These are phyloP conservation scores for Mentha longifolia DNA, from an alignment of 257 asterid species.

Conservation along the genomic window DNA sequence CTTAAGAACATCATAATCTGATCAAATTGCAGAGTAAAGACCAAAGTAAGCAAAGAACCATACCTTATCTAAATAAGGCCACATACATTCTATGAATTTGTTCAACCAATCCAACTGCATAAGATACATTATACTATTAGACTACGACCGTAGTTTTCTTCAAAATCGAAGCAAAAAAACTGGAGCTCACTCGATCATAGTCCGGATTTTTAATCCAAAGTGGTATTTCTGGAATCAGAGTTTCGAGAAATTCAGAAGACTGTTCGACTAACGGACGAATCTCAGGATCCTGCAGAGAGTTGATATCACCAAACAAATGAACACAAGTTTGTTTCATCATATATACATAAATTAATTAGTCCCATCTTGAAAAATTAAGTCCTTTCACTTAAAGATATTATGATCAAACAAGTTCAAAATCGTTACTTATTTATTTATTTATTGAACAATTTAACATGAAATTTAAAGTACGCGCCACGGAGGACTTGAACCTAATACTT, in stretches of 20 bases:
- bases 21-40: not conserved
- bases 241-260: constrained; percentile 50
- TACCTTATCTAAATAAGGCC: constrained; percentile 97
- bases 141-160: not conserved
- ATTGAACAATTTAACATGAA: too few relatives aligned
- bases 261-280: constrained; percentile 65
- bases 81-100: constrained; percentile 78
- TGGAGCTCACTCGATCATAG: constrained; percentile 69
- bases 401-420: not conserved
- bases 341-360: too few relatives aligned
- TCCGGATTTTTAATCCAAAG: constrained; percentile 96
- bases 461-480: too few relatives aligned
- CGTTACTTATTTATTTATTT: not conserved
- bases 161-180: not conserved
- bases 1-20: constrained; percentile 28
- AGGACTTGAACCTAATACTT: too few relatives aligned
- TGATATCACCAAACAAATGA: not conserved
- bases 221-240: constrained; percentile 78
- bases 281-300: constrained; percentile 60
- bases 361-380: too few relatives aligned
- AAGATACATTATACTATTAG: not conserved
- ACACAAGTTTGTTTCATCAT: not conserved
- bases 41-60: not conserved
- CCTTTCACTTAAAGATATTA: not conserved
- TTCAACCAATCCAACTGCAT: constrained; percentile 95